Evolutionary conservation across 164 flowering plant species (phyloP), one percentile per base, ranked within the genome.

Genomic region (Piper longum): DNA sequence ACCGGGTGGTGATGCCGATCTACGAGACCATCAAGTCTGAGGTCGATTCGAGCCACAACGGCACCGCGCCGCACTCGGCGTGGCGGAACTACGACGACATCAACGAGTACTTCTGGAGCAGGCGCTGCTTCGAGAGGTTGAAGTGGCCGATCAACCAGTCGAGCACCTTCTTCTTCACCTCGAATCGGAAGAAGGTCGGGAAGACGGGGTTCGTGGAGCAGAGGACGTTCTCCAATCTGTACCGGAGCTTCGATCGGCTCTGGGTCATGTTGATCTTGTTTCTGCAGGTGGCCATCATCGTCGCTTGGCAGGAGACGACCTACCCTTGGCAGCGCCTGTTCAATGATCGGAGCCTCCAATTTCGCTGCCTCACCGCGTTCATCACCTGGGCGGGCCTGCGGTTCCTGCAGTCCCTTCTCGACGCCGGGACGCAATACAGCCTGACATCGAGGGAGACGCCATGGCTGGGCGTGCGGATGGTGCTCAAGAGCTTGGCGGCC

Each of bases 121-220:
- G 79, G 60, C 74, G 83, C 59, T 88, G 93, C 64, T 83, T 95
- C 69, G 64, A 67, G 64, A 74, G 67, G 41, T 72, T 91, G 19
- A 75, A 73, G 18, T 95, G 99, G 99, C 99, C 99, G 4, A 54
- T 95, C 63, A 66, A 82, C 64, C 54, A 59, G 40, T 58, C 64
- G 0, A 75, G 88, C 62, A 81, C 73, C 14, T 93, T 81, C 64
- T 82, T 87, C 40, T 67, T 44, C 4, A 61, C 76, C 0, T 65
- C 67, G 1, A 48, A 18, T 3, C 70, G 56, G 58, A 60, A 64
- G 85, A 63, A 64, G 39, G 85, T 89, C 5, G 91, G 95, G 58
- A 95, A 95, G 76, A 88, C 97, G 0, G 96, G 96, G 54, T 95
- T 86, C 68, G 99, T 91, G n/a, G 99, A 95, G 78, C 93, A 85